Base-by-base conservation (phyloP, 768 basidiomycete genomes). In the Russula sp. region DNA sequence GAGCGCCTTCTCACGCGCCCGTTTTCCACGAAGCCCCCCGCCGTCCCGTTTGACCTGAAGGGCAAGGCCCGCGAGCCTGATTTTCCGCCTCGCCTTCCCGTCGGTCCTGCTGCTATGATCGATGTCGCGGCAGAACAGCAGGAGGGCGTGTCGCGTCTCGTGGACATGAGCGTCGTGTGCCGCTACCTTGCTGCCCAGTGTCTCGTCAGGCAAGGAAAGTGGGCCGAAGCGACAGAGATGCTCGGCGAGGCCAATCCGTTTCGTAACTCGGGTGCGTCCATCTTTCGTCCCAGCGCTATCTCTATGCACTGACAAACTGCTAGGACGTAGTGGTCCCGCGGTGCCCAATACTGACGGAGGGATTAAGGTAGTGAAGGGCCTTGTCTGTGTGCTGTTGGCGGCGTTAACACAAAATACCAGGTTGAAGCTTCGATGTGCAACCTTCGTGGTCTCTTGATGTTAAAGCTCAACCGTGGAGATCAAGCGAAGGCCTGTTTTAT, bases 391-490 rank as follows among this genome's bases (percentile, higher is more conserved):
- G 9, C n/a, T 27, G 35, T 20, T 3, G 34, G 31, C 39, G 3
- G 34, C 44, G 39, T 64, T 58, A 8, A 60, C 39, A 18, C 22
- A 22, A 47, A 11, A 16, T 37, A 13, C 44, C 45, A 96, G 94
- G 89, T 98, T 44, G 94, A 98, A 77, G 93, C 97, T 4, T 97
- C 96, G 2, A 95, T 98, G 86, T 98, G 96, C 71, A 88, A 96
- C 71, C 79, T 99, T 18, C 85, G 97, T 59, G 97, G 95, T 13
- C 76, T 97, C 27, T 80, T 99, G 20, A 96, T 98, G 86, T 86
- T 95, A 57, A 95, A 97, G 71, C 80, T 98, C 16, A 94, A 93
- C 69, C 88, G 94, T 11, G 86, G 87, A 22, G 89, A 94, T 56
- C 84, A 89, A 69, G 97, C 97, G 1, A 98, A 98, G 72, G 81